Base-by-base conservation (phyloP, 345 rosid genomes). In the Triadica sebifera region DNA sequence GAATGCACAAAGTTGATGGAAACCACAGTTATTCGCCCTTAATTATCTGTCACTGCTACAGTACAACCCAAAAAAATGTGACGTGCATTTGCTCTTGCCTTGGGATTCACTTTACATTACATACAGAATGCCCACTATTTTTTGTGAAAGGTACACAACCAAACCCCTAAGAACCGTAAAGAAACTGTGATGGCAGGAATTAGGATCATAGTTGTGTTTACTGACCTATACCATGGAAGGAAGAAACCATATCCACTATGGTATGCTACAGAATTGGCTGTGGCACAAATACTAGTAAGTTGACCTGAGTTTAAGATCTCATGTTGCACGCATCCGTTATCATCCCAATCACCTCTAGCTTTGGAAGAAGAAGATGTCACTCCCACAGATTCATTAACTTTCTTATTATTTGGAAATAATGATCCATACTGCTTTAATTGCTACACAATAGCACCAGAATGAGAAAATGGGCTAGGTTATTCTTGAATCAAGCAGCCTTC, bases 221-320 rank as follows among this genome's bases (percentile, higher is more conserved):
- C 93, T 83, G 63, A 89, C 97, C 92, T 90, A 70, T 80, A 79
- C 88, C 87, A 82, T 59, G 89, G 85, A 62, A 84, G 86, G 4
- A 83, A 82, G 83, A 78, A 81, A 73, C 71, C 77, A 67, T 65
- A 79, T 77, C 90, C 86, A 70, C 69, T 73, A 13, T 67, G 89
- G 83, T 80, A 61, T 69, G 65, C 67, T 60, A 73, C 56, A 17
- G 78, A 73, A 74, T 49, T 79, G 72, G 71, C 15, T 24, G 50
- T 17, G 53, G 71, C 69, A 72, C 5, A 46, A 65, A 52, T 19
- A 68, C 49, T 66, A 78, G 81, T 45, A 66, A 53, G 71, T 43
- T 66, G 78, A 50, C 77, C 60, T 24, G 72, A 61, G 53, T 38
- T 71, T 8, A 77, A 74, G 34, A 66, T 74, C 65, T 71, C 64